Conservation (phyloP, 2,329 filamentous ascomycete genomes). For the Drechmeria coniospora region DNA sequence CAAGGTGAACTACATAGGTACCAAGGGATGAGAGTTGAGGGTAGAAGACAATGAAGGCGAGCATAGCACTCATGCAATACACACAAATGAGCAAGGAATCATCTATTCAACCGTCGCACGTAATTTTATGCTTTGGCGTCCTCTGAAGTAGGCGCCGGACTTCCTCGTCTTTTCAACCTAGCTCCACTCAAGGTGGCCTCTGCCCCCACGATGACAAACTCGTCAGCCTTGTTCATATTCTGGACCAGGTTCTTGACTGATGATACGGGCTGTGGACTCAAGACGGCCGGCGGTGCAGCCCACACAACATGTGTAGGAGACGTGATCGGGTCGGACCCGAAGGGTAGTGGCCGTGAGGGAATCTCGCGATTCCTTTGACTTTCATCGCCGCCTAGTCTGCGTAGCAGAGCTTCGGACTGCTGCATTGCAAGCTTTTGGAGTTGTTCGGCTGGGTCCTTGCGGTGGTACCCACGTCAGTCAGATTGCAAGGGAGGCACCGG, state of each 20-base stretch:
- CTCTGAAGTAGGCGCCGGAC: too few relatives aligned
- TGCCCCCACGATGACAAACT: background rate
- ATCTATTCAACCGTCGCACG: too few relatives aligned
- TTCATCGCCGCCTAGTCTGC: constrained; percentile 28
- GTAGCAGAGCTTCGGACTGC: constrained; percentile 46
- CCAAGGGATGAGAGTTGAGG: too few relatives aligned
- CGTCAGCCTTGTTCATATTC: background rate
- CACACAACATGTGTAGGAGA: constrained; percentile 14
- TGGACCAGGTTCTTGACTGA: background rate
- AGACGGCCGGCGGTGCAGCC: constrained; percentile 5
- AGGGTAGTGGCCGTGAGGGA: constrained; percentile 33
- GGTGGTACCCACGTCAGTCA: constrained; percentile 35
- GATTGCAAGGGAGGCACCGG: constrained; percentile 36
- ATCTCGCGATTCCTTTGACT: constrained; percentile 22
- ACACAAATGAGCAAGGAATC: too few relatives aligned
- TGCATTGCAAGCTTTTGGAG: constrained; percentile 54
- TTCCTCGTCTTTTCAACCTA: too few relatives aligned
- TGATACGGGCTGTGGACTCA: constrained; percentile 3
- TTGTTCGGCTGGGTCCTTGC: constrained; percentile 54
- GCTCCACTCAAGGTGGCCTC: background rate
- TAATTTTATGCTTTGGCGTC: too few relatives aligned
- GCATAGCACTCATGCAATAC: too few relatives aligned
- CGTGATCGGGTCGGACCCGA: constrained; percentile 30
- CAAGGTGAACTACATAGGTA: too few relatives aligned
- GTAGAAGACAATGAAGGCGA: too few relatives aligned